Base-by-base conservation (phyloP, 106 monocot genomes). In the Apostasia shenzhenica region DNA sequence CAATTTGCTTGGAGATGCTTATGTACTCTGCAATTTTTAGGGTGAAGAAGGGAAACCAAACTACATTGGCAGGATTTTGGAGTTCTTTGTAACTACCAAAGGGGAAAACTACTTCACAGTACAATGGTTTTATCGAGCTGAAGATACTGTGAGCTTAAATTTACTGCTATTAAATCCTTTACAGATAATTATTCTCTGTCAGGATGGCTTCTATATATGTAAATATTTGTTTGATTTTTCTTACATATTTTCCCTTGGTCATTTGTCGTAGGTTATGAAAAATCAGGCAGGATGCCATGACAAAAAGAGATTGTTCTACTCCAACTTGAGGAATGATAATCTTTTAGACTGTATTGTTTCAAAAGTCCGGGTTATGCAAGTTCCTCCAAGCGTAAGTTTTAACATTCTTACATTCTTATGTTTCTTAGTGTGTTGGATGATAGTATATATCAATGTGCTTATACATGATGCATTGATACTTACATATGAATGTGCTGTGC, bases 121-220 rank as follows among this genome's bases (percentile, higher is more conserved):
- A 14, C 93, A 94, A 55, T 94, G 93, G 93, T 94, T 94, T 67
- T 94, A 62, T 57, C 70, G 86, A 73, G 89, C 84, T 67, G 80
- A 80, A 76, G 89, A 94, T 72, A 94, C 93, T 54, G 93, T 94
- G 49, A 84, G 81, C 55, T 67, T 57, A 61, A 41, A 54, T n/a
- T 42, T 71, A 71, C 38, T 58, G 66, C 41, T 62, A 26, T 26
- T 26, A 26, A 26, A 26, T 26, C 26, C 26, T 26, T 26, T 26
- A 26, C 26, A 26, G 62, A 62, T 43, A 44, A 44, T 39, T 59
- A 41, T 59, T 8, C 2, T 44, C 4, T 62, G 26, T 26, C 26
- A 26, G 26, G 26, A 26, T 26, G 26, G 26, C 26, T 26, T 26
- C 26, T 26, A 26, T 26, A 26, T 26, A 26, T 26, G 26, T 26